Evolutionary conservation across 352 stramenopile species (phyloP), one percentile per base, ranked within the genome.

Genomic region (Phytophthora hibernalis): DNA sequence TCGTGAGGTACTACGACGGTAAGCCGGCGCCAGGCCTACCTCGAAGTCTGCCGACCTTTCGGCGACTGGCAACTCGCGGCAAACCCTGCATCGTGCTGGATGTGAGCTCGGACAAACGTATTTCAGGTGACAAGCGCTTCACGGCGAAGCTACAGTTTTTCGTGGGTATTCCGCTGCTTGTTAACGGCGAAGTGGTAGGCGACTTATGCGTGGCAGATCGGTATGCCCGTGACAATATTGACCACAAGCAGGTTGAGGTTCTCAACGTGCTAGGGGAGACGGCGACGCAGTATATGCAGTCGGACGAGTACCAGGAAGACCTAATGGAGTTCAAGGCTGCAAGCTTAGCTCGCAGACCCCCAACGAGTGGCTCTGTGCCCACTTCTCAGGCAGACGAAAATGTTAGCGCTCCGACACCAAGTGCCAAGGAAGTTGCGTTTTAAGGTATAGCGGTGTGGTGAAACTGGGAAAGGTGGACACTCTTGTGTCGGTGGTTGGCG

Each of bases 81-180:
- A 96, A 95, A 70, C 89, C 89, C 9, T 96, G 89, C 57, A 95
- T 96, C 38, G 89, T 96, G 37, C 68, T 96, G 18, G 87, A 96
- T 49, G 89, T 95, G 54, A 91, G 85, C 51, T 89, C 83, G 5
- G 89, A 96, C 71, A 94, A 95, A 70, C 87, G 89, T 11, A 96
- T 96, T 72, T 89, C 84, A 24, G 87, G 85, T n/a, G 86, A 95
- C 54, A 95, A 95, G 68, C 87, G 89, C 22, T 87, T 82, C 40
- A 85, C 80, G 1, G 88, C 89, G 1, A 95, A 95, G 58, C 70
- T 96, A 7, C 89, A 96, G 70, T 96, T 96, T 60, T 96, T 96
- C 49, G 85, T 96, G 16, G 89, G 89, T 28, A 92, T 96, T 53
- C 89, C 89, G 44, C 78, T 96, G 37, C 79, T 94, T 18, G 79